Evolutionary conservation across 2,329 filamentous ascomycete genomes (phyloP), one percentile per base, ranked within the genome.

Genomic region (Diaporthe amygdali): DNA sequence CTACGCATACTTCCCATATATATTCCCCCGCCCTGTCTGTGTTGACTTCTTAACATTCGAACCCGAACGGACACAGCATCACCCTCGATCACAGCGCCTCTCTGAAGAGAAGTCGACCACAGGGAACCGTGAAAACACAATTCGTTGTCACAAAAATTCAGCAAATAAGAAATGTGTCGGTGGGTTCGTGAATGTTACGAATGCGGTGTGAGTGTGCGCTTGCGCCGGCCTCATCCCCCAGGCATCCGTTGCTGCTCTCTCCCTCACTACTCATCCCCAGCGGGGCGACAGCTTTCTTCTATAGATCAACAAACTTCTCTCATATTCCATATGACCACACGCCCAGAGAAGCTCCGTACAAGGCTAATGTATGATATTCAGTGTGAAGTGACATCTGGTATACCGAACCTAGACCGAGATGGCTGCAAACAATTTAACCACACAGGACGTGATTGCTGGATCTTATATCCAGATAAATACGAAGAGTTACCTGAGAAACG

Each of bases 191-290:
- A 68, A 14, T 46, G 7, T 4, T 30, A 52, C 15, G 52, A 54
- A 30, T 71, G 69, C n/a, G 63, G 52, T 52, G 69, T 71, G 44
- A 68, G 69, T 54, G 27, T 59, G 22, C 3, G 20, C 22, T 25
- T 22, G 8, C 37, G 22, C 5, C 8, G 2, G 3, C 32, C n/a
- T 37, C n/a, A 10, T 9, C 8, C 7, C 4, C 34, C 15, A n/a
- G 25, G 20, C 25, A 12, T 30, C 12, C 15, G 17, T 17, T 8
- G 2, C 14, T 32, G 34, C 9, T 22, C 15, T 9, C 6, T 44
- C 2, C 22, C 17, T 3, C 3, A 14, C 17, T 22, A 27, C 25
- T 4, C 22, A 37, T 37, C 3, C 12, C 10, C 15, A 32, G 20
- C 14, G 7, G n/a, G n/a, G 47, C 20, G 3, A 20, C 25, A 7